phyloP scores from a whole-genome alignment of 495 filamentous ascomycete genomes.

The Penicillium atrosanguineum region DNA sequence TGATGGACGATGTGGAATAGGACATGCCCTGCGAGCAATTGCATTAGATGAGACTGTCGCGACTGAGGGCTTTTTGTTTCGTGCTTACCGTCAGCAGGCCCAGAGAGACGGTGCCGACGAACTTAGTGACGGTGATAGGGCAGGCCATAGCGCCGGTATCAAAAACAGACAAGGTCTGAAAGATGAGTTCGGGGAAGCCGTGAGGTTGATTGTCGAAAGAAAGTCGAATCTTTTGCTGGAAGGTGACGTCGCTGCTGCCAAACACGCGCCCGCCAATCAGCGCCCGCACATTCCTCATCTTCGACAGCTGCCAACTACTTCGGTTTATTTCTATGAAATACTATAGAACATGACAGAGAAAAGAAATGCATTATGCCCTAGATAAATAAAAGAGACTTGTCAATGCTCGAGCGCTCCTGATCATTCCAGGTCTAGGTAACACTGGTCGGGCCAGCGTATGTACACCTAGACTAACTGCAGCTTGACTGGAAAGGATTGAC shows the following conservation, averaged over 20 bases:
- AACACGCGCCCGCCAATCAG: conserved; percentile 24
- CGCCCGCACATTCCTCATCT: conserved; percentile 10
- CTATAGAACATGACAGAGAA: background rate
- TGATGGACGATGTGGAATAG: conserved; percentile 70
- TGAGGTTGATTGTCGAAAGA: background rate
- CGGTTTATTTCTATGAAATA: background rate
- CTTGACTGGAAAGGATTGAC: background rate
- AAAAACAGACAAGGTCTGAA: background rate
- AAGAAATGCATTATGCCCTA: no score
- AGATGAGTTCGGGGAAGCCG: background rate
- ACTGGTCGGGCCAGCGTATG: background rate
- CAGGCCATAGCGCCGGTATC: conserved; percentile 56
- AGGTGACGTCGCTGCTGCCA: conserved; percentile 13
- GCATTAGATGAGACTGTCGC: background rate
- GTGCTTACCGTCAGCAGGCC: conserved; percentile 78
- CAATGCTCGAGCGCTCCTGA: no score
- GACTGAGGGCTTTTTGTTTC: background rate
- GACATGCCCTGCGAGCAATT: conserved; percentile 65
- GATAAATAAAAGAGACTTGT: no score
- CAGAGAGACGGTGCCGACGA: conserved; percentile 82
- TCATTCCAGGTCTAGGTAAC: background rate
- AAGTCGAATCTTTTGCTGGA: background rate
- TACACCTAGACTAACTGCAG: background rate
- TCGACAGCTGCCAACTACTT: background rate
- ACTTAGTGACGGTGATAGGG: conserved; percentile 74